Conservation (phyloP, 441 rosid genomes). For the Populus trichocarpa region DNA sequence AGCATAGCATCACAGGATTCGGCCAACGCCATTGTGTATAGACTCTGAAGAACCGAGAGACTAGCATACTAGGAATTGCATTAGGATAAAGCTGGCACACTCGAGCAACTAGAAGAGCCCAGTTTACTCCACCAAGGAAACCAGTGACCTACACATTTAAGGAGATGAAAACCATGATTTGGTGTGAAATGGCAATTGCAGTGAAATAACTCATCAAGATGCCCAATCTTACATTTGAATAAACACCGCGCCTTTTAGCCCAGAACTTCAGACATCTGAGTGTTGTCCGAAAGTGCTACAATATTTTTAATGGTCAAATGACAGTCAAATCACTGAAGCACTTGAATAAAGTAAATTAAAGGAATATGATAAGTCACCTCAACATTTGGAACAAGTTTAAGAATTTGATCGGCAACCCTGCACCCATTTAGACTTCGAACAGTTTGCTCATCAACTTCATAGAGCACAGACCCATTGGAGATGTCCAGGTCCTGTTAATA, state of each 20-base stretch:
- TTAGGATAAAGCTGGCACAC: slow-evolving; percentile 95
- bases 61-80: slow-evolving; percentile 87
- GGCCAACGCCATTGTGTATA: slow-evolving; percentile 98
- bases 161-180: background rate
- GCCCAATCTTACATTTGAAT: slow-evolving; percentile 53
- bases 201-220: background rate
- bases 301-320: slow-evolving; percentile 10
- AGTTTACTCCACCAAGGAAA: slow-evolving; percentile 77
- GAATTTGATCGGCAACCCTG: slow-evolving; percentile 95
- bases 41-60: slow-evolving; percentile 86
- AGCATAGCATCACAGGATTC: slow-evolving; percentile 92
- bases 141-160: slow-evolving; percentile 54
- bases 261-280: slow-evolving; percentile 86
- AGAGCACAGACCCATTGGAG: slow-evolving; percentile 65
- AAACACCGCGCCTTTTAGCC: slow-evolving; percentile 90
- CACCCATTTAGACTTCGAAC: slow-evolving; percentile 98
- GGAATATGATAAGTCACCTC: slow-evolving; percentile 43
- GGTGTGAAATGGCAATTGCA: background rate
- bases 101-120: slow-evolving; percentile 74
- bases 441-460: slow-evolving; percentile 76
- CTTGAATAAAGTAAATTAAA: slow-evolving; percentile 3
- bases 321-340: slow-evolving; percentile 5
- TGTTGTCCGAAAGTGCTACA: slow-evolving; percentile 72
- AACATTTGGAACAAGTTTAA: slow-evolving; percentile 82
- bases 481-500: slow-evolving; percentile 76